Percentiles rank a stretch among this genome's conserved stretches.
Evolutionary conservation across 768 basidiomycete species (phyloP).

Genomic region (Lactarius evosmus): DNA sequence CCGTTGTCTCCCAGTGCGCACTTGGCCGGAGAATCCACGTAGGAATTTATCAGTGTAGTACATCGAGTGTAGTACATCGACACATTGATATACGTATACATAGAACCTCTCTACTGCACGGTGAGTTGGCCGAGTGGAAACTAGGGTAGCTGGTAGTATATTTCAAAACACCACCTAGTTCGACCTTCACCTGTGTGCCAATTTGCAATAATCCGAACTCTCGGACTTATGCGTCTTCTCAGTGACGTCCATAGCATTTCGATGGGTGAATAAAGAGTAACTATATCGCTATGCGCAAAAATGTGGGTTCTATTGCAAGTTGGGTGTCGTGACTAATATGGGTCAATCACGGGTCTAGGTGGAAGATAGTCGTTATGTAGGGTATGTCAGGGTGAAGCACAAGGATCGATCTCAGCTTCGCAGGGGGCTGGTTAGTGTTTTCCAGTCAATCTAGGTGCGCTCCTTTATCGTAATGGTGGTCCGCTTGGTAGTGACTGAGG

Average conservation of each 20-base stretch:
- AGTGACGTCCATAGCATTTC: neutral
- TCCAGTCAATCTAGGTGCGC: neutral
- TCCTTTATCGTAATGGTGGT: neutral
- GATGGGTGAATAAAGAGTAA: neutral
- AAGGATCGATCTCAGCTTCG: conserved; percentile 1
- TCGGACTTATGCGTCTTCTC: neutral
- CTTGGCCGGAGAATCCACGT: no score
- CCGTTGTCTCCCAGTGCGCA: no score
- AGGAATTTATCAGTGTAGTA: no score
- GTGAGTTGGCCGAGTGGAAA: no score
- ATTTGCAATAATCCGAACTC: neutral
- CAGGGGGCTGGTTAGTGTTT: neutral
- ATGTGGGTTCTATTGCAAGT: neutral
- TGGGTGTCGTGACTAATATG: neutral
- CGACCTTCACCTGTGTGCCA: no score
- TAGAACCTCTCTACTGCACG: no score
- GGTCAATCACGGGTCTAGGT: neutral
- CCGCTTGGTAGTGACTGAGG: neutral
- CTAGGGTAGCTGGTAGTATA: no score
- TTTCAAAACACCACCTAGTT: no score
- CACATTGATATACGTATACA: no score
- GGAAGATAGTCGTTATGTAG: neutral
- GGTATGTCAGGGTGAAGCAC: neutral
- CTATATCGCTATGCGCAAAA: neutral
- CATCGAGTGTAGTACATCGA: no score